Percentiles rank a stretch among this genome's conserved stretches.
Conservation (phyloP, 148 eudicot species). For the Silene uniflora region DNA sequence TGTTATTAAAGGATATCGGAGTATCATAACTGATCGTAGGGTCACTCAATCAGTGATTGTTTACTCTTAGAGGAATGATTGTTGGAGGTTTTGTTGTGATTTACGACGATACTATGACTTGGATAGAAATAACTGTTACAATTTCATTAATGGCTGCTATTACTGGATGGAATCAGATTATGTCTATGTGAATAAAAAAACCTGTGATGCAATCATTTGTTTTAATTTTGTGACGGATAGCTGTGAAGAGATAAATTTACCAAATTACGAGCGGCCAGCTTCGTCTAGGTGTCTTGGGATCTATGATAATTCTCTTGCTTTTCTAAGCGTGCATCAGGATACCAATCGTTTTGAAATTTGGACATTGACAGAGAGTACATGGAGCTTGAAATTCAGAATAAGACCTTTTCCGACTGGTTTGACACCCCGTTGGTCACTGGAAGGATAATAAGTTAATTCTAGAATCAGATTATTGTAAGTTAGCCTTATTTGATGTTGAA, state of each 20-base stretch:
- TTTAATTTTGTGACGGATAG: no score
- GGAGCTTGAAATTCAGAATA: no score
- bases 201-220: no score
- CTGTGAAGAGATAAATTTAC: no score
- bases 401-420: no score
- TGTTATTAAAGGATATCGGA: no score
- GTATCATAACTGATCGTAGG: no score
- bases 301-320: not conserved
- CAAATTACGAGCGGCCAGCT: not conserved
- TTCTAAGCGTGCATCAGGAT: not conserved
- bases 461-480: no score
- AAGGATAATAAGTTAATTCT: no score
- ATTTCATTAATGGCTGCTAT: not conserved
- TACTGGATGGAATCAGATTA: not conserved
- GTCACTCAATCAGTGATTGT: not conserved
- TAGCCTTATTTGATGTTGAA: no score
- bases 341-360: not conserved
- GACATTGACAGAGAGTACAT: no score
- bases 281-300: not conserved
- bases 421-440: no score
- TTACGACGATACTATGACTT: not conserved
- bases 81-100: not conserved
- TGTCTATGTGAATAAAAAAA: not conserved
- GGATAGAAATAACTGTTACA: not conserved
- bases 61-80: not conserved